These are phyloP conservation scores for Cylindrodendrum hubeiense DNA, from an alignment of 2,329 filamentous ascomycete genomes.

Conservation along the genomic window DNA sequence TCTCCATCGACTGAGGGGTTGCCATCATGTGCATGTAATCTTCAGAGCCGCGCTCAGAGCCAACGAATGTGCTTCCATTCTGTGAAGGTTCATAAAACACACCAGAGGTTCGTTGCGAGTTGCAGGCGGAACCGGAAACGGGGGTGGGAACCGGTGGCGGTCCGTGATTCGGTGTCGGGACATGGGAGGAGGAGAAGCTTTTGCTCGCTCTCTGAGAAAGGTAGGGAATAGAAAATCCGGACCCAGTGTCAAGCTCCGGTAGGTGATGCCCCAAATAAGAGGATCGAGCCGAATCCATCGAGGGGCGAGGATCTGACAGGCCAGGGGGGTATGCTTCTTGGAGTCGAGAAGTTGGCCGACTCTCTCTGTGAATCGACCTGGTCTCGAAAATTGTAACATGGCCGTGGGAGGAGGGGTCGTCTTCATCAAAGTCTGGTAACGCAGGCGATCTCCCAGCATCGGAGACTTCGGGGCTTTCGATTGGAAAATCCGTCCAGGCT, in stretches of 20 bases:
- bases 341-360: slow-evolving; percentile 33
- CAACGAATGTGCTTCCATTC: slow-evolving; percentile 55
- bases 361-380: slow-evolving; percentile 44
- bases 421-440: slow-evolving; percentile 41
- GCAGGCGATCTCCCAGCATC: slow-evolving; percentile 46
- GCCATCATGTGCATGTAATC: slow-evolving; percentile 58
- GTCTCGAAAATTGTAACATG: slow-evolving; percentile 51
- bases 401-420: slow-evolving; percentile 45
- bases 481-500: slow-evolving; percentile 71
- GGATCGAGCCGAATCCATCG: slow-evolving; percentile 44
- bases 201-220: slow-evolving; percentile 50
- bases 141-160: slow-evolving; percentile 63
- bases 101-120: slow-evolving; percentile 59
- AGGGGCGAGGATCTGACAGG: slow-evolving; percentile 38
- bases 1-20: slow-evolving; percentile 61
- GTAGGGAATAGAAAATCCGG: slow-evolving; percentile 64
- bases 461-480: slow-evolving; percentile 63
- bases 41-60: slow-evolving; percentile 60
- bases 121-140: slow-evolving; percentile 49
- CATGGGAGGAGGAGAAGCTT: slow-evolving; percentile 44
- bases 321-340: slow-evolving; percentile 35
- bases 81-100: slow-evolving; percentile 54
- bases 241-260: slow-evolving; percentile 64
- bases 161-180: slow-evolving; percentile 62
- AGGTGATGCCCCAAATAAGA: slow-evolving; percentile 54